phyloP scores from a whole-genome alignment of 2,329 filamentous ascomycete genomes.

The Pseudocercospora fijiensis region DNA sequence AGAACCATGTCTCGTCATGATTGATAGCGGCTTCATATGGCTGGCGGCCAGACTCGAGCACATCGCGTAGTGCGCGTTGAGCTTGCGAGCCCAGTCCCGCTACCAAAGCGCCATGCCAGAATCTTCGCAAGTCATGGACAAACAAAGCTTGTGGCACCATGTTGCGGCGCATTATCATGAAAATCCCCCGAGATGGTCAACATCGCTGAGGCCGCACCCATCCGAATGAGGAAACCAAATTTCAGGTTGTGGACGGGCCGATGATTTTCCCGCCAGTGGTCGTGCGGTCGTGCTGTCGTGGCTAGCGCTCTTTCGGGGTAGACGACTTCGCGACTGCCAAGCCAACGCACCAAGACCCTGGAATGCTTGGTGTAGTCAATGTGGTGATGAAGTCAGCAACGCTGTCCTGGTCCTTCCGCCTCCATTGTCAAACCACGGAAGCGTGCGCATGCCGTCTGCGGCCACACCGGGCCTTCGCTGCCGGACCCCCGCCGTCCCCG shows the following conservation, averaged over 20 bases:
- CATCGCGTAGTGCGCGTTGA: background rate
- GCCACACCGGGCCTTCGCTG: background rate
- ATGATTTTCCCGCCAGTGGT: background rate
- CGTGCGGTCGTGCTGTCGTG: background rate
- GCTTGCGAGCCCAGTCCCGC: background rate
- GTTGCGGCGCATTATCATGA: background rate
- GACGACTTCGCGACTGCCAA: background rate
- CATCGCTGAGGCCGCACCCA: background rate
- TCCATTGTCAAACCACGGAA: background rate
- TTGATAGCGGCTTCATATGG: background rate
- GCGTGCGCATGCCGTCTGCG: background rate
- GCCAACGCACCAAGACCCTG: background rate
- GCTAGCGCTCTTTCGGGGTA: background rate
- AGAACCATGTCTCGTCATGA: background rate
- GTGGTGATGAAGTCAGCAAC: background rate
- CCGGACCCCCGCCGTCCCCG: background rate
- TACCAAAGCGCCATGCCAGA: background rate
- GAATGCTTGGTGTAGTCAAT: background rate
- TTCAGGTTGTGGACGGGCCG: background rate
- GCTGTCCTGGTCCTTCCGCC: background rate
- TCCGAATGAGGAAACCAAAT: background rate
- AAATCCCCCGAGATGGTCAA: background rate
- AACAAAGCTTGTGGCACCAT: slow-evolving; percentile 1
- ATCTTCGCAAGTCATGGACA: background rate
- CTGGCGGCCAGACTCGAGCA: background rate